Evolutionary conservation across 352 stramenopile species (phyloP), one percentile per base, ranked within the genome.

Genomic region (Globisporangium viniferum): DNA sequence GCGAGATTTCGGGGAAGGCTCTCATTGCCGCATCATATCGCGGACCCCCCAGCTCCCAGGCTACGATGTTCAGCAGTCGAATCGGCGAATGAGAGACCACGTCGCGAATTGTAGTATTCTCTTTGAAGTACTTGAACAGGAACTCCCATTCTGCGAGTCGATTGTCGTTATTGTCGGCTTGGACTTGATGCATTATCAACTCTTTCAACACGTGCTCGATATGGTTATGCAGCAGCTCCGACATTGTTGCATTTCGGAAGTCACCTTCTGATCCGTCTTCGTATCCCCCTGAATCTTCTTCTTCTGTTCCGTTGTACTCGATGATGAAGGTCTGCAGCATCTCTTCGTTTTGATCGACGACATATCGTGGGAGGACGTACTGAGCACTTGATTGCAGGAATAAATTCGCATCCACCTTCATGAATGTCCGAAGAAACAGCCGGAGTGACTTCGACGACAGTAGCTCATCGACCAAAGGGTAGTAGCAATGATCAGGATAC

Each of bases 71-170:
- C 54, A 90, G 71, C 53, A 93, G 56, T 54, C 79, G 79, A 41
- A 91, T 35, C 1, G 83, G 67, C 10, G 77, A 80, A 46, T 86
- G 75, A 1, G 64, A 77, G 57, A 93, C 84, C 22, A 90, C 71
- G 71, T 93, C 85, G 53, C 74, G 73, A 31, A 88, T 73, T 9
- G 77, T 89, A 27, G 70, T 74, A 49, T 91, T 87, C 58, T 89
- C 77, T 14, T 79, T 81, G 39, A 91, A 67, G 36, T 88, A 89
- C 59, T 82, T 81, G 55, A 91, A 79, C 53, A 93, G 68, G 67
- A 93, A 93, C 39, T 90, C 83, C 81, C 78, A 91, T 69, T 89
- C 81, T 22, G 76, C 79, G 5, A 89, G 27, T 9, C 78, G 73
- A 27, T 82, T 82, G 12, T 80, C 65, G 68, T 86, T 89, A 14